Conservation (phyloP, 257 asterid genomes). For the Ajuga chamaepitys region DNA sequence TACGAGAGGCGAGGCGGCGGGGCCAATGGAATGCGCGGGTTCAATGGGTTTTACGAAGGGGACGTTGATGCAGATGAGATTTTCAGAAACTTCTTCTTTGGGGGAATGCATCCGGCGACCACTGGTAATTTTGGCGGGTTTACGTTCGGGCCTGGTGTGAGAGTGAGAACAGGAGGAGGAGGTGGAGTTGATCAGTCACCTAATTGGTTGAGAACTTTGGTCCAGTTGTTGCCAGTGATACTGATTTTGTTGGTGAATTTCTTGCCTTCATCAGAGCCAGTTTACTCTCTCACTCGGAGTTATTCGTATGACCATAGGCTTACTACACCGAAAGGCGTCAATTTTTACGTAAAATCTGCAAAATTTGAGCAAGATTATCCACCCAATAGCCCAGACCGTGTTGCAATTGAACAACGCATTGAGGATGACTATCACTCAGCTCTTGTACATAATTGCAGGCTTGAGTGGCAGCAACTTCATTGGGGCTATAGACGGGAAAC, state of each 20-base stretch:
- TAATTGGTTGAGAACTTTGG: slow-evolving; percentile 44
- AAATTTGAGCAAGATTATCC: slow-evolving; percentile 80
- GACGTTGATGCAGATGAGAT: slow-evolving; percentile 90
- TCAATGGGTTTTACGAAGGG: slow-evolving; percentile 59
- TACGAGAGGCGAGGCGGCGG: slow-evolving; percentile 49
- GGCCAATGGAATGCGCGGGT: slow-evolving; percentile 59
- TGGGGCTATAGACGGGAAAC: slow-evolving; percentile 82
- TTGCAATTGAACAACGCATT: slow-evolving; percentile 50
- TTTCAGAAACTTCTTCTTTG: slow-evolving; percentile 85
- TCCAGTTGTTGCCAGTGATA: slow-evolving; percentile 73
- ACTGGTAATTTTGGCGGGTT: slow-evolving; percentile 69
- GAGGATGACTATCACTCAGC: slow-evolving; percentile 59
- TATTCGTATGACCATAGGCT: slow-evolving; percentile 42
- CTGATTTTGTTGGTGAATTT: slow-evolving; percentile 69
- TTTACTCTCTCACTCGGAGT: slow-evolving; percentile 52
- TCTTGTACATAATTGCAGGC: slow-evolving; percentile 67
- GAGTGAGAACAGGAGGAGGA: slow-evolving; percentile 70
- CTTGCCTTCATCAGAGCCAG: slow-evolving; percentile 79
- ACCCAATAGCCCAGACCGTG: slow-evolving; percentile 44
- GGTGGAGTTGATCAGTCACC: slow-evolving; percentile 59
- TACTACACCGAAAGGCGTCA: slow-evolving; percentile 71
- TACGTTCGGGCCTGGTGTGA: slow-evolving; percentile 71
- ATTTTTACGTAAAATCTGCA: slow-evolving; percentile 58
- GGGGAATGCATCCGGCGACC: slow-evolving; percentile 76
- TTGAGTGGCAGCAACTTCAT: slow-evolving; percentile 64